Conservation (phyloP, 257 asterid species). For the Petunia axillaris region DNA sequence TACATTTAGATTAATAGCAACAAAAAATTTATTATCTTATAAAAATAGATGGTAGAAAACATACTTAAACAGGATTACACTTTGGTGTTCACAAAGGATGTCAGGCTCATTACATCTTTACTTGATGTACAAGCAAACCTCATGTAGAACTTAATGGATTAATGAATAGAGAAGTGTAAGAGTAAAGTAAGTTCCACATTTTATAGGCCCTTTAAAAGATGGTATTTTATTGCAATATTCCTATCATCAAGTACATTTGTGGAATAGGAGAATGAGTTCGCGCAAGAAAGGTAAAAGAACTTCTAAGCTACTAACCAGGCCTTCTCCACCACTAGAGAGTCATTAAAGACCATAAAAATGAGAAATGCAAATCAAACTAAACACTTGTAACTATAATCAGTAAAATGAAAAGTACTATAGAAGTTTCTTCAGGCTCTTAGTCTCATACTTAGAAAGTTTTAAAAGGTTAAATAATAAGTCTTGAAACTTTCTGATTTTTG, state of each 20-base stretch:
- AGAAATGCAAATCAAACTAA: not conserved
- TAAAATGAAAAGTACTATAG: not conserved
- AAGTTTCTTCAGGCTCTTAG: not conserved
- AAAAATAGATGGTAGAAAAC: not conserved
- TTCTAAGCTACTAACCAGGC: not conserved
- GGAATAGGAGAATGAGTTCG: not conserved
- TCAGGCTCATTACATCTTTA: conserved; percentile 29
- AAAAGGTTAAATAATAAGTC: no score
- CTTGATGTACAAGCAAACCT: conserved; percentile 36
- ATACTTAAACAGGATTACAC: not conserved
- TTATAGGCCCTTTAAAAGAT: not conserved
- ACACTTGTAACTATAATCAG: not conserved
- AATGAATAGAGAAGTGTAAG: conserved; percentile 7
- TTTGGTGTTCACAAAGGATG: conserved; percentile 16
- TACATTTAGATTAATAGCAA: no score
- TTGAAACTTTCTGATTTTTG: no score
- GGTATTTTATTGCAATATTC: not conserved
- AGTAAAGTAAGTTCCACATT: not conserved
- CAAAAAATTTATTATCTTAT: no score
- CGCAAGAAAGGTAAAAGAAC: not conserved
- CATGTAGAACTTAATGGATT: conserved; percentile 6
- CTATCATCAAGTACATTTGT: not conserved
- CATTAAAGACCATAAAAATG: not conserved
- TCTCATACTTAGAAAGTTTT: no score
- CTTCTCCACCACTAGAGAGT: not conserved